A percentile compares a stretch with the other conserved stretches of the same genome.
Conservation (phyloP, 768 basidiomycete genomes). For the Cubamyces sp. region DNA sequence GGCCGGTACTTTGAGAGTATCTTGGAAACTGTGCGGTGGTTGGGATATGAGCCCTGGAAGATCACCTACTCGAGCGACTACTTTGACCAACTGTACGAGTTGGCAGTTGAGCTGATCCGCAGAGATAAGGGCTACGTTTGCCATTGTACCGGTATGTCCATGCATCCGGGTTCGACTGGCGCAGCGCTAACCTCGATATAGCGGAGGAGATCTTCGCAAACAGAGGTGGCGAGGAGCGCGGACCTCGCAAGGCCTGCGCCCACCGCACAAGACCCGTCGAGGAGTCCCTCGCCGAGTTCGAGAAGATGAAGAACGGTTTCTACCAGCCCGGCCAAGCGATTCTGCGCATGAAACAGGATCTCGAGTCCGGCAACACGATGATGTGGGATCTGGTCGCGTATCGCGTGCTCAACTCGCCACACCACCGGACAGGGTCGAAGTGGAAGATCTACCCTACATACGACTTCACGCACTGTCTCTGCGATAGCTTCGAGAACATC, state of each 20-base stretch:
- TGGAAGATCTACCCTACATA: constrained; percentile 99
- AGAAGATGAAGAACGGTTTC: constrained; percentile 88
- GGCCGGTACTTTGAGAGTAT: constrained; percentile 96
- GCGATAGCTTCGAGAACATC: constrained; percentile 98
- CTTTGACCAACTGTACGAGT: constrained; percentile 82
- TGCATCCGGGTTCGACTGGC: not conserved
- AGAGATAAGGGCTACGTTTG: constrained; percentile 95
- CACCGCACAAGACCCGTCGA: constrained; percentile 85
- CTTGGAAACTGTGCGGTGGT: constrained; percentile 92
- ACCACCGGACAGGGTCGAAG: constrained; percentile 90
- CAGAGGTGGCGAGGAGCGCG: constrained; percentile 81
- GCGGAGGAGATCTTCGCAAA: constrained; percentile 92
- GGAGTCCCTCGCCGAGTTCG: constrained; percentile 88
- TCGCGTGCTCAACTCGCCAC: constrained; percentile 85
- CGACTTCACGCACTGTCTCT: constrained; percentile 97
- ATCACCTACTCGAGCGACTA: constrained; percentile 99
- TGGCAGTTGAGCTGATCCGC: constrained; percentile 87
- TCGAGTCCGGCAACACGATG: constrained; percentile 91
- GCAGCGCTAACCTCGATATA: constrained; percentile 37
- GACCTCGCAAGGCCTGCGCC: constrained; percentile 80
- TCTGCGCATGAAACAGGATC: constrained; percentile 96
- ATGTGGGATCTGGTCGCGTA: constrained; percentile 99
- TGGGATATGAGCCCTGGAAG: constrained; percentile 97
- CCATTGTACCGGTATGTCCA: constrained; percentile 85
- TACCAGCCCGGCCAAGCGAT: constrained; percentile 93